These are phyloP conservation scores for Umbilicus rupestris DNA, from an alignment of 164 flowering plant genomes.

Conservation along the genomic window DNA sequence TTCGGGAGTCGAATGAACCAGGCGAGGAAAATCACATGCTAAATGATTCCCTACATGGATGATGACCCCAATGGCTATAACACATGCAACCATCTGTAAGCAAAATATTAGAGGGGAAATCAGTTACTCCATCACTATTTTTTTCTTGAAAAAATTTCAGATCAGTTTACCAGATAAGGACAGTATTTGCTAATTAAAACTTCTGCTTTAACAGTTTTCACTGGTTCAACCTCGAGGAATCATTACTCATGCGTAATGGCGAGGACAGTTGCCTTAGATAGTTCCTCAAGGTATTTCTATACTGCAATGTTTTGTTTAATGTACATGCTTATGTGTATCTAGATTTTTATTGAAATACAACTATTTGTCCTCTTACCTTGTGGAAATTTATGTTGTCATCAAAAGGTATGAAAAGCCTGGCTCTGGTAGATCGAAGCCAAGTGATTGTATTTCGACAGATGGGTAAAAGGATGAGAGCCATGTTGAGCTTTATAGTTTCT, in stretches of 20 bases:
- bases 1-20: slow-evolving; percentile 38
- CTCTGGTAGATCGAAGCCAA: slow-evolving; percentile 82
- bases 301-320: background rate
- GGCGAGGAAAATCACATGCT: slow-evolving; percentile 74
- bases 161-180: background rate
- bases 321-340: background rate
- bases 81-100: slow-evolving; percentile 61
- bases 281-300: background rate
- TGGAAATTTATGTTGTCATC: slow-evolving; percentile 91
- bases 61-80: slow-evolving; percentile 44
- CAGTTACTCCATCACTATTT: background rate
- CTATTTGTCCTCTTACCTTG: slow-evolving; percentile 37
- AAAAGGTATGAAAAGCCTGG: slow-evolving; percentile 63
- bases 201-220: background rate
- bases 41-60: slow-evolving; percentile 77
- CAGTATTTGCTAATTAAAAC: background rate
- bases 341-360: background rate
- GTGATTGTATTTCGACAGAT: slow-evolving; percentile 86
- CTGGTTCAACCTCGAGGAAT: background rate
- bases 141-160: background rate
- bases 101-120: background rate
- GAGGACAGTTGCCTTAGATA: background rate
- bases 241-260: no score
- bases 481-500: slow-evolving; percentile 89
- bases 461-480: slow-evolving; percentile 82